phyloP scores from a whole-genome alignment of 768 basidiomycete genomes.

The Russula vinacea region DNA sequence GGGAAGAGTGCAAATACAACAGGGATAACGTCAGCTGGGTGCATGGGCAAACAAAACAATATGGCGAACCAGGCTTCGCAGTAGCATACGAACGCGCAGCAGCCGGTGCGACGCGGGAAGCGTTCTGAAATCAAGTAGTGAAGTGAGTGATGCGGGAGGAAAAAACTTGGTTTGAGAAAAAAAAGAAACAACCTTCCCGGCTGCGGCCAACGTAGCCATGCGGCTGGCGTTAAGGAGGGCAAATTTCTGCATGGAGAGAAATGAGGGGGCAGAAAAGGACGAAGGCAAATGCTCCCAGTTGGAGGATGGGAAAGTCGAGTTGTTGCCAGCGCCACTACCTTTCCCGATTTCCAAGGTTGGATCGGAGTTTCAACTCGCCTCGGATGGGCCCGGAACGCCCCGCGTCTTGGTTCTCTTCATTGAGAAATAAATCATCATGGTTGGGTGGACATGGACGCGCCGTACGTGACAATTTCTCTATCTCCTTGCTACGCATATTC shows the following conservation, averaged over 20 bases:
- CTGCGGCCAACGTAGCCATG: slow-evolving; percentile 67
- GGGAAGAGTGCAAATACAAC: slow-evolving; percentile 8
- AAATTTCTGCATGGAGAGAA: slow-evolving; percentile 71
- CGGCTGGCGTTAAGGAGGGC: slow-evolving; percentile 82
- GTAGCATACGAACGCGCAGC: slow-evolving; percentile 89
- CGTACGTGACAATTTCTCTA: slow-evolving; percentile 12
- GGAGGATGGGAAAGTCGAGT: slow-evolving; percentile 41
- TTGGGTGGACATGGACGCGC: slow-evolving; percentile 20
- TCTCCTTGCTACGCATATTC: neutral
- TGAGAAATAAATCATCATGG: neutral
- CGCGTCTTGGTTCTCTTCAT: neutral
- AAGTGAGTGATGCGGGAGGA: slow-evolving; percentile 29
- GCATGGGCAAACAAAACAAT: neutral
- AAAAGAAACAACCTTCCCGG: slow-evolving; percentile 52
- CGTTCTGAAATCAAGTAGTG: slow-evolving; percentile 37
- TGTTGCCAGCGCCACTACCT: slow-evolving; percentile 33
- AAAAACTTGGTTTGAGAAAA: slow-evolving; percentile 25
- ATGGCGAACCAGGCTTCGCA: slow-evolving; percentile 85
- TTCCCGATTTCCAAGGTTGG: slow-evolving; percentile 24
- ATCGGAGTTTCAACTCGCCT: slow-evolving; percentile 25
- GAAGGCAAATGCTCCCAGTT: slow-evolving; percentile 39
- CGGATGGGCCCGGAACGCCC: slow-evolving; percentile 13
- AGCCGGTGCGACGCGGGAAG: slow-evolving; percentile 45
- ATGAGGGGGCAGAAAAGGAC: slow-evolving; percentile 40
- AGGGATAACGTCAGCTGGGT: slow-evolving; percentile 30